These are phyloP conservation scores for Picochlorum sp. DNA, from an alignment of 139 green algal species.

Conservation along the genomic window DNA sequence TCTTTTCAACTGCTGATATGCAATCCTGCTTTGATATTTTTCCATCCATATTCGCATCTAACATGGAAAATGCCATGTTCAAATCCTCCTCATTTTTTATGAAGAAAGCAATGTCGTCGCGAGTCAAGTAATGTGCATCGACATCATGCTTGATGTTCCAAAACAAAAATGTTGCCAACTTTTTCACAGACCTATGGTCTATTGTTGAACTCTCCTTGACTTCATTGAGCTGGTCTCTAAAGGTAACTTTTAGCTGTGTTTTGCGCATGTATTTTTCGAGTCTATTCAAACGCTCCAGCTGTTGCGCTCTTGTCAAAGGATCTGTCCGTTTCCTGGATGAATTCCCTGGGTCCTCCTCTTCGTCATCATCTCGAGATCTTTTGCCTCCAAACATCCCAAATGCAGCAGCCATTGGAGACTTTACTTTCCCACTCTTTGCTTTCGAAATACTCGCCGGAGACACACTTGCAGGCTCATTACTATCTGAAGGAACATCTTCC, in stretches of 20 bases:
- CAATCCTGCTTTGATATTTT: slow-evolving; percentile 28
- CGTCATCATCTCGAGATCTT: not conserved
- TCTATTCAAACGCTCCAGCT: slow-evolving; percentile 7
- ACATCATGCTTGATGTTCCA: slow-evolving; percentile 49
- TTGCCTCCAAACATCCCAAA: not conserved
- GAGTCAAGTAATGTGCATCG: slow-evolving; percentile 30
- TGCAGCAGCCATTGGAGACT: not conserved
- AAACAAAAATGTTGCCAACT: slow-evolving; percentile 46
- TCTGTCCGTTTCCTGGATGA: not conserved
- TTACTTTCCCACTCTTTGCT: not conserved
- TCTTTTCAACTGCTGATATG: slow-evolving; percentile 7
- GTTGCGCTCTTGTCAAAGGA: not conserved
- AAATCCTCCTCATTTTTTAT: slow-evolving; percentile 33
- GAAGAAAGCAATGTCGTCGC: slow-evolving; percentile 47
- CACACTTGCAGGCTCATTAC: not conserved
- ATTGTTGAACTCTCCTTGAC: slow-evolving; percentile 7
- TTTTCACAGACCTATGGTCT: slow-evolving; percentile 45
- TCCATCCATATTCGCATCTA: slow-evolving; percentile 50
- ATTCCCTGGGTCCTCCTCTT: not conserved
- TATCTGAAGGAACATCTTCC: not conserved
- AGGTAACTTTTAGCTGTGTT: slow-evolving; percentile 44
- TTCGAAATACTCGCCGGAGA: not conserved
- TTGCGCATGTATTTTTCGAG: slow-evolving; percentile 52
- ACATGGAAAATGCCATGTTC: slow-evolving; percentile 40
- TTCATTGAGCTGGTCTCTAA: slow-evolving; percentile 39